Base-by-base conservation (phyloP, 352 stramenopile species). In the Ophiocytium majus region DNA sequence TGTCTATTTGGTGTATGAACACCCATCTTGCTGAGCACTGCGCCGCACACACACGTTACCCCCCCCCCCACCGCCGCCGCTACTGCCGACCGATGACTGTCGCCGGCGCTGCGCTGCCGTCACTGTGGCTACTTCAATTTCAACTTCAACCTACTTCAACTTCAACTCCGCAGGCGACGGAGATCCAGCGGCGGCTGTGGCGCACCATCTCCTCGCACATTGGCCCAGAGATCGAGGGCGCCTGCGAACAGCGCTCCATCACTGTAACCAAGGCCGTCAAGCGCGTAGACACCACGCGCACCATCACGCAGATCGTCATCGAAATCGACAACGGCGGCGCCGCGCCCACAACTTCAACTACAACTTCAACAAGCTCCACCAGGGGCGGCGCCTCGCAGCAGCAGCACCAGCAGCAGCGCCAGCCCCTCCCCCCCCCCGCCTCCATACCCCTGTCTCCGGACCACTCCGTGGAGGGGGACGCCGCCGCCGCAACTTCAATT, bases 211-310 rank as follows among this genome's bases (percentile, higher is more conserved):
- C 1, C 75, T 17, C 1, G 14, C 75, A 63, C 19, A 50, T 81
- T 9, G 32, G 10, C 5, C 75, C 75, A 10, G 75, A 81, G 75
- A 37, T 81, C 32, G 5, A 50, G 31, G 31, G 34, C 31, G 50
- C 31, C 1, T 37, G 1, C 1, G 36, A 1, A 23, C 31, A 50
- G 75, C 75, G 75, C 36, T 31, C n/a, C n/a, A 36, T 81, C 75
- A 81, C 75, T 5, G 75, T 81, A 9, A 81, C 75, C 75, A 81
- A 81, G 36, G 75, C 75, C 31, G 36, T 81, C 31, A 81, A 81
- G 75, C 28, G 31, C 31, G 5, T 50, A 10, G 43, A 14, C 43
- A 17, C 14, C n/a, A 31, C 75, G 19, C 19, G 36, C n/a, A 81
- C 32, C n/a, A 81, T 50, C 75, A 81, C 75, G 37, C 75, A 81